Percentiles rank a stretch among this genome's conserved stretches.
These are phyloP conservation scores for Hebeloma cylindrosporum DNA, from an alignment of 768 basidiomycete genomes.

Conservation along the genomic window DNA sequence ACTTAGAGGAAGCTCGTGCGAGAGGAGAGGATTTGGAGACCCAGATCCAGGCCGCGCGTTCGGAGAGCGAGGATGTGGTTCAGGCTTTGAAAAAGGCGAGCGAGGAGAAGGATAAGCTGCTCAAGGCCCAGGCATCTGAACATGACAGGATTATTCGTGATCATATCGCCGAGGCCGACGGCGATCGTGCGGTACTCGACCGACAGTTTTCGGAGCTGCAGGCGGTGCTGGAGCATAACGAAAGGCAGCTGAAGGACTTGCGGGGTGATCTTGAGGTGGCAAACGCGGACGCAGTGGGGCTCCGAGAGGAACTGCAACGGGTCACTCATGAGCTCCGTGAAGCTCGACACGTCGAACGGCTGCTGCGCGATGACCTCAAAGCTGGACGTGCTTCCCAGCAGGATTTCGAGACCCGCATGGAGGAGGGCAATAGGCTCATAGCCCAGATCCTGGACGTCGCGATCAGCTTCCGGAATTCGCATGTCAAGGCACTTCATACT, in stretches of 20 bases:
- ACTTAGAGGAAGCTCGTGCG: constrained; percentile 72
- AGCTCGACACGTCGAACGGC: constrained; percentile 62
- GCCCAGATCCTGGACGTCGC: constrained; percentile 84
- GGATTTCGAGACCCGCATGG: constrained; percentile 64
- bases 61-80: constrained; percentile 73
- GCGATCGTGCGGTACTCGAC: constrained; percentile 90
- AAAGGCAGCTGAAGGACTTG: constrained; percentile 63
- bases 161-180: constrained; percentile 90
- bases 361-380: constrained; percentile 73
- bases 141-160: constrained; percentile 71
- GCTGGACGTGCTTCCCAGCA: constrained; percentile 68
- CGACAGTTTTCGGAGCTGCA: constrained; percentile 79
- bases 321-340: constrained; percentile 71
- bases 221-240: constrained; percentile 58
- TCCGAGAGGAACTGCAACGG: constrained; percentile 72
- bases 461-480: constrained; percentile 73
- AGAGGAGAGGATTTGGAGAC: constrained; percentile 74
- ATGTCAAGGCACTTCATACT: constrained; percentile 67
- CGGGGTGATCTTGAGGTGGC: constrained; percentile 60
- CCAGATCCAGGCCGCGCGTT: constrained; percentile 67
- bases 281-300: constrained; percentile 63
- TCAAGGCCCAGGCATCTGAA: constrained; percentile 71
- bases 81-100: constrained; percentile 66
- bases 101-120: constrained; percentile 75
- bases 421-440: constrained; percentile 64